phyloP scores from a whole-genome alignment of 228 moss, liverwort and hornwort species.

The Sphagnum magellanicum region DNA sequence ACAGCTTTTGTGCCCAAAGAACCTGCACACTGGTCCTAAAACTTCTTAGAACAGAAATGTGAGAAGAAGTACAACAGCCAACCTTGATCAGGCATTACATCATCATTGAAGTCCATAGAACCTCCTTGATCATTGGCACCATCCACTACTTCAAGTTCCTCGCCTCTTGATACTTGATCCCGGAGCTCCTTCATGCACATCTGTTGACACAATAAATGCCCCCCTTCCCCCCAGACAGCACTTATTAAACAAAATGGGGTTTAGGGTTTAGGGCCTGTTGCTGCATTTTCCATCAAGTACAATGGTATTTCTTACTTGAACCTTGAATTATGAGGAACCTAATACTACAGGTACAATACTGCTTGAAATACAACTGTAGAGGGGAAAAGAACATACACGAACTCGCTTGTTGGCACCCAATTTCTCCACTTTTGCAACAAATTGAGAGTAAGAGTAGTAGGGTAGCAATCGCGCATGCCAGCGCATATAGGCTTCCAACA shows the following conservation, averaged over 20 bases:
- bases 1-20: too few relatives aligned
- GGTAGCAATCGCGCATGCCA: constrained; percentile 83
- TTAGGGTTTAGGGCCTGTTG: too few relatives aligned
- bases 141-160: constrained; percentile 6
- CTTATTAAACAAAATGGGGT: too few relatives aligned
- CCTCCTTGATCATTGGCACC: background rate
- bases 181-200: constrained; percentile 36
- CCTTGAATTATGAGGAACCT: too few relatives aligned
- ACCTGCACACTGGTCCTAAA: too few relatives aligned
- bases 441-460: constrained; percentile 84
- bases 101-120: background rate
- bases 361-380: too few relatives aligned
- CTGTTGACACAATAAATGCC: constrained; percentile 11
- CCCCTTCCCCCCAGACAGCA: too few relatives aligned
- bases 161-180: constrained; percentile 23
- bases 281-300: background rate
- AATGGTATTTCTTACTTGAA: background rate
- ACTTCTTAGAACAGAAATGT: too few relatives aligned
- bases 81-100: constrained; percentile 10
- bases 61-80: too few relatives aligned
- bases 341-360: too few relatives aligned
- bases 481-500: constrained; percentile 74
- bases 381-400: constrained; percentile 33
- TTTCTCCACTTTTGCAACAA: constrained; percentile 88
- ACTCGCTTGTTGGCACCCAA: constrained; percentile 66